Base-by-base conservation (phyloP, 441 rosid species). In the Erodium texanum region DNA sequence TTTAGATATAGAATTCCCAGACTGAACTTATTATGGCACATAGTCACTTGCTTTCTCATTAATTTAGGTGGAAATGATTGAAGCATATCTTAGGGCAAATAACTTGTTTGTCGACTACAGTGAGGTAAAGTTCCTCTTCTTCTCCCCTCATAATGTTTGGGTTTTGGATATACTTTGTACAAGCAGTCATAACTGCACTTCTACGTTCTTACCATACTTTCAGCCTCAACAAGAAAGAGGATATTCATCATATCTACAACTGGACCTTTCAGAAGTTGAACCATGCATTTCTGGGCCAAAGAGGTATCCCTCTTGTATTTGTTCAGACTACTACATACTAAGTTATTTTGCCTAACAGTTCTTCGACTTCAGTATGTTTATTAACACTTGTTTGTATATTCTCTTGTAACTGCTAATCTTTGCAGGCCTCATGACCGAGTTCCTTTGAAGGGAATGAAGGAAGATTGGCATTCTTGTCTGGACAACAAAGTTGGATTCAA, bases 211-310 rank as follows among this genome's bases (percentile, higher is more conserved):
- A 61, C 38, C 23, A 64, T 71, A 52, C 65, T 62, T 80, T 76
- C 94, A 94, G 99, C 96, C 97, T 61, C 99, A 92, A 76, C 84
- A 32, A 83, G 99, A 94, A 34, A 81, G 94, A 70, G 85, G 77
- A 67, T 94, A 94, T 77, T 92, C 99, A 20, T 89, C 98, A 65
- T 92, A 92, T 75, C 84, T 92, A 2, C 91, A 87, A 78, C 74
- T 94, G 78, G 74, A 88, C 76, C 91, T 94, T 67, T 85, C 68
- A 1, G 86, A 81, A 61, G 99, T 94, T 72, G 97, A 87, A 80
- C 98, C 99, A 64, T 94, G 99, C 85, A 74, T 94, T 68, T 90
- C 99, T 41, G 99, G 99, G 73, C 99, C 99, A 45, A 94, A 94
- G 82, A 84, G 98, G 98, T 92, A 65, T 72, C 74, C 32, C n/a